Percentiles rank a stretch among this genome's conserved stretches.
Conservation (phyloP, 163 green algal species). For the Scenedesmus sp. region DNA sequence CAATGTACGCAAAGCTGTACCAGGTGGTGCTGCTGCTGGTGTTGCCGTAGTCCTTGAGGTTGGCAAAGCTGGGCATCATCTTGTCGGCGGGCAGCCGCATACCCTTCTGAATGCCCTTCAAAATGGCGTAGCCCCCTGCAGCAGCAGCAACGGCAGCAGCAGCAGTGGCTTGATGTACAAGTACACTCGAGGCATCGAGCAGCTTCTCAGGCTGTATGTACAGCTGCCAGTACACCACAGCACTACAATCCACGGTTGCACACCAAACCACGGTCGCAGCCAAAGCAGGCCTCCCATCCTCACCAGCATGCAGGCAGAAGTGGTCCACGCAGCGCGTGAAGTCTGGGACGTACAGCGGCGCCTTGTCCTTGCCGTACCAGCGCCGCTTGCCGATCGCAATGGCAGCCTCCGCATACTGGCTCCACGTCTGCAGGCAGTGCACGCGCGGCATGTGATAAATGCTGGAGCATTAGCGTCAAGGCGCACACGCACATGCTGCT, state of each 20-base stretch:
- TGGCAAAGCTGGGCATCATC: conserved; percentile 73
- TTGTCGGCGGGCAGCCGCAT: conserved; percentile 58
- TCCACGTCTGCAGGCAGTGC: conserved; percentile 43
- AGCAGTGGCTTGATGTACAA: not conserved
- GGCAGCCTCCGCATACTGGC: conserved; percentile 38
- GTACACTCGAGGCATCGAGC: no score
- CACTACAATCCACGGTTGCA: no score
- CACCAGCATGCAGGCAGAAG: conserved; percentile 56
- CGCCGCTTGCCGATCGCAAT: not conserved
- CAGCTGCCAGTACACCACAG: no score
- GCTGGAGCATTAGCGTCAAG: no score
- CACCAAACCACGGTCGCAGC: not conserved
- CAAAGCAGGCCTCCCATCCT: conserved; percentile 44
- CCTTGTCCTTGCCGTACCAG: conserved; percentile 1
- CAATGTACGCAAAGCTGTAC: conserved; percentile 49
- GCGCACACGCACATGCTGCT: no score
- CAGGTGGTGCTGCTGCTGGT: conserved; percentile 64
- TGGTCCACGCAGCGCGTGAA: conserved; percentile 52
- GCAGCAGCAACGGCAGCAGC: conserved; percentile 50
- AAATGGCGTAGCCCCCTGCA: conserved; percentile 71
- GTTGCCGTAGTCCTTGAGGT: conserved; percentile 70
- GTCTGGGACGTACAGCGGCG: conserved; percentile 36
- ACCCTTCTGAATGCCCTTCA: conserved; percentile 70
- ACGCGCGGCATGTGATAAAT: no score
- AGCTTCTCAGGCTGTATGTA: no score